Conservation (phyloP, 2,329 filamentous ascomycete genomes). For the Arachnopeziza araneosa region DNA sequence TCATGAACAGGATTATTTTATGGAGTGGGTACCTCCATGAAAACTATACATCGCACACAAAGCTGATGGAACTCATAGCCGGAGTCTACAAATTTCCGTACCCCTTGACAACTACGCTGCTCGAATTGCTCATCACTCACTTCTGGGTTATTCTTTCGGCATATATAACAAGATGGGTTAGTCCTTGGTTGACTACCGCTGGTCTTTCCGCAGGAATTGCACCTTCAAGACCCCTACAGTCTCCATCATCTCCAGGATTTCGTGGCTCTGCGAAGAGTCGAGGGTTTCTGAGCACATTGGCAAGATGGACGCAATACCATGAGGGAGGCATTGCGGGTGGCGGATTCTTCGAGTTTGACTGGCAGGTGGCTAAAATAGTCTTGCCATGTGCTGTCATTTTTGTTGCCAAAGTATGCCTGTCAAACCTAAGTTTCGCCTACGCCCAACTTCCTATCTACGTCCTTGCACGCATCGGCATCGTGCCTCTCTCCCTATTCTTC, state of each 20-base stretch:
- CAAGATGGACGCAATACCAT: conserved; percentile 25
- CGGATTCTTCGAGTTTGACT: conserved; percentile 47
- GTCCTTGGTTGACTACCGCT: conserved; percentile 32
- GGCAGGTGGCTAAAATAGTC: conserved; percentile 40
- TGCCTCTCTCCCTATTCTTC: conserved; percentile 44
- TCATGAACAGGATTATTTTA: conserved; percentile 47
- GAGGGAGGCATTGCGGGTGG: conserved; percentile 47
- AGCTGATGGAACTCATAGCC: conserved; percentile 31
- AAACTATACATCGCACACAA: conserved; percentile 28
- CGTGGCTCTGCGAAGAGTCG: conserved; percentile 24
- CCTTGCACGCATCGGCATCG: conserved; percentile 44
- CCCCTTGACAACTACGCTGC: conserved; percentile 43
- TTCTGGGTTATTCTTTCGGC: conserved; percentile 41
- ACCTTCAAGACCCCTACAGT: conserved; percentile 38
- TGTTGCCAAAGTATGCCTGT: conserved; percentile 44
- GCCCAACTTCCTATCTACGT: conserved; percentile 46
- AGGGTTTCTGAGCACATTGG: conserved; percentile 25
- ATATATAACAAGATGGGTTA: conserved; percentile 41
- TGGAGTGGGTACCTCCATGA: conserved; percentile 34
- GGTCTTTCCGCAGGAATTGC: conserved; percentile 37
- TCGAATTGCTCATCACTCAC: conserved; percentile 46
- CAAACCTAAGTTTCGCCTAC: conserved; percentile 50
- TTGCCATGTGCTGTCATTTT: conserved; percentile 45
- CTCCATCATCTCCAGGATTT: conserved; percentile 23
- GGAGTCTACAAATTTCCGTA: conserved; percentile 47